Conservation (phyloP, 2,329 filamentous ascomycete species). For the Fusarium stilboides region DNA sequence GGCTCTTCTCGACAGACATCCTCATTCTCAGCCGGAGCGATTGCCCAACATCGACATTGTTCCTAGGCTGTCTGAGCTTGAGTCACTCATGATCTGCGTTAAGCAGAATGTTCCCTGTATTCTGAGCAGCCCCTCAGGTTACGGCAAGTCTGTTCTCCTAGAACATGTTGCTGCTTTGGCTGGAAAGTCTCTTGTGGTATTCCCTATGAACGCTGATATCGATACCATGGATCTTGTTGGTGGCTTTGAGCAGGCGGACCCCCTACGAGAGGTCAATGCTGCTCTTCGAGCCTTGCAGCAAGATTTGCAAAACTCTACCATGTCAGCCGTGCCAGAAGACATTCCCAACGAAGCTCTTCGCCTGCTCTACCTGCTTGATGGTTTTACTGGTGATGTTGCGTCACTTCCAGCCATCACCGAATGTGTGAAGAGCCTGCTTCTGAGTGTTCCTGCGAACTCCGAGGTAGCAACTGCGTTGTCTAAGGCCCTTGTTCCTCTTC, state of each 20-base stretch:
- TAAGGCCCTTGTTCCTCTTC: slow-evolving; percentile 65
- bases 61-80: slow-evolving; percentile 78
- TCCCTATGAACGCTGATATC: slow-evolving; percentile 93
- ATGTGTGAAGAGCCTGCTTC: slow-evolving; percentile 59
- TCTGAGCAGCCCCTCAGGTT: slow-evolving; percentile 86
- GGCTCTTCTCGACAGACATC: slow-evolving; percentile 76
- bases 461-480: slow-evolving; percentile 64
- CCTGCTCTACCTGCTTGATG: slow-evolving; percentile 67
- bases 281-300: slow-evolving; percentile 64
- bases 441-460: slow-evolving; percentile 60
- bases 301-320: slow-evolving; percentile 66
- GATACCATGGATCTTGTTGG: slow-evolving; percentile 98
- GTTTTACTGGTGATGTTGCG: slow-evolving; percentile 56
- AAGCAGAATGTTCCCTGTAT: slow-evolving; percentile 92
- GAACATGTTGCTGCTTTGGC: slow-evolving; percentile 84
- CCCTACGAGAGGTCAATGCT: slow-evolving; percentile 78
- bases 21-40: slow-evolving; percentile 64
- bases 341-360: slow-evolving; percentile 64
- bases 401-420: slow-evolving; percentile 57
- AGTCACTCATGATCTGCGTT: slow-evolving; percentile 89
- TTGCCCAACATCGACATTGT: slow-evolving; percentile 67
- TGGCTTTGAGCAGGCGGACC: slow-evolving; percentile 95
- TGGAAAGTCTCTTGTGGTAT: slow-evolving; percentile 83
- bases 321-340: slow-evolving; percentile 63
- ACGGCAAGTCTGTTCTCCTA: slow-evolving; percentile 87